Evolutionary conservation across 768 basidiomycete genomes (phyloP), one percentile per base, ranked within the genome.

Genomic region (Tricholoma sp.): DNA sequence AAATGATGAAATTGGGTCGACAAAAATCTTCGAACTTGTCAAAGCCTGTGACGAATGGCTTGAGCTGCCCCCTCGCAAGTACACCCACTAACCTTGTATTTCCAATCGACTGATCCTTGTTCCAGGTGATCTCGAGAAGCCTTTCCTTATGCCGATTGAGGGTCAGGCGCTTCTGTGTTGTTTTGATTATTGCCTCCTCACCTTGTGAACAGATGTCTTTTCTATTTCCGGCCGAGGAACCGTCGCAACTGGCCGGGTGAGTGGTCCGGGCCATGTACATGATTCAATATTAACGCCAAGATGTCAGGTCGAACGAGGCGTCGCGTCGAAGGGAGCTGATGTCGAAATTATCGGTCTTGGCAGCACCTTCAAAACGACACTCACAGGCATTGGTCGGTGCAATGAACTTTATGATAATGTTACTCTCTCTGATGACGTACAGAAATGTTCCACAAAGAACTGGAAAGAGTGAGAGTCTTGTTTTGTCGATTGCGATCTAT

Each of bases 361-460:
- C 45, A 72, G 77, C 35, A 76, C 78, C 54, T 74, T 92, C 73
- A 98, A 95, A 82, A 95, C 96, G 12, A 96, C 88, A 11, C 78
- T 99, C 55, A 99, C 94, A 66, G 97, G 97, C 66, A 91, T 95
- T 69, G 92, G 88, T 88, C 63, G 54, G 83, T 74, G 1, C 7
- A 19, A 45, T 47, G 32, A 0, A 21, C 39, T 0, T 8, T 21
- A 16, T 16, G 6, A 16, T 22, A 56, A 35, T 22, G 5, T 21
- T 52, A 18, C 50, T 37, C 37, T 31, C 1, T 16, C 51, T 39
- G 14, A 56, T 18, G 52, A 35, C n/a, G 31, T 11, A 39, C 14
- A 94, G 96, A 98, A 75, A 98, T 97, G 93, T 98, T 98, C 86
- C 96, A 97, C 82, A 98, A 97, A 79, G 97, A 99, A 76, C 84